A percentile compares a stretch with the other conserved stretches of the same genome.
Conservation (phyloP, 768 basidiomycete genomes). For the Ramaria sp. region DNA sequence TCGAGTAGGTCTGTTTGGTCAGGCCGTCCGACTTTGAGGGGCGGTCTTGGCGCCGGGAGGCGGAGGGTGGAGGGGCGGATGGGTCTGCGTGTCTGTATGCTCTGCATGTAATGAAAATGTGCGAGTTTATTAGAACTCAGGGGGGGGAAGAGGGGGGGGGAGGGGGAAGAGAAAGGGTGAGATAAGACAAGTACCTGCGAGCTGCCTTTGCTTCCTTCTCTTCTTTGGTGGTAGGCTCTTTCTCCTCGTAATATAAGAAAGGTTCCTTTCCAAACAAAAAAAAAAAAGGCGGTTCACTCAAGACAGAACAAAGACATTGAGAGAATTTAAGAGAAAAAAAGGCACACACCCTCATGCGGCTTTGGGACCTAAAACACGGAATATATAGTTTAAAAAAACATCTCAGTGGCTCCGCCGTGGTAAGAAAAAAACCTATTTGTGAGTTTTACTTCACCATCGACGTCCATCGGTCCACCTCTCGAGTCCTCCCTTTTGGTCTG, state of each 20-base stretch:
- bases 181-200: slow-evolving; percentile 40
- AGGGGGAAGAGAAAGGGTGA: slow-evolving; percentile 1
- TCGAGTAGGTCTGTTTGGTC: slow-evolving; percentile 80
- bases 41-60: slow-evolving; percentile 55
- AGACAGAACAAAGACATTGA: neutral
- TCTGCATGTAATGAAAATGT: slow-evolving; percentile 29
- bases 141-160: neutral
- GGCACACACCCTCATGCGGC: slow-evolving; percentile 61
- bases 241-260: slow-evolving; percentile 77
- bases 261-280: slow-evolving; percentile 27
- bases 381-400: neutral
- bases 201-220: slow-evolving; percentile 72
- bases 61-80: slow-evolving; percentile 39
- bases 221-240: slow-evolving; percentile 69
- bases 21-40: slow-evolving; percentile 73
- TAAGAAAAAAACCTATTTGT: neutral
- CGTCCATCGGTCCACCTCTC: slow-evolving; percentile 77
- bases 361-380: slow-evolving; percentile 79
- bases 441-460: slow-evolving; percentile 41
- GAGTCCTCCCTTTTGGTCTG: slow-evolving; percentile 59
- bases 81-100: slow-evolving; percentile 54
- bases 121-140: too few relatives aligned
- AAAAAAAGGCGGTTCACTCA: neutral
- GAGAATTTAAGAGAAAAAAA: neutral
- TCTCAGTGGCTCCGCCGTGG: neutral